phyloP scores from a whole-genome alignment of 768 basidiomycete species.

The Mycena alexandri region DNA sequence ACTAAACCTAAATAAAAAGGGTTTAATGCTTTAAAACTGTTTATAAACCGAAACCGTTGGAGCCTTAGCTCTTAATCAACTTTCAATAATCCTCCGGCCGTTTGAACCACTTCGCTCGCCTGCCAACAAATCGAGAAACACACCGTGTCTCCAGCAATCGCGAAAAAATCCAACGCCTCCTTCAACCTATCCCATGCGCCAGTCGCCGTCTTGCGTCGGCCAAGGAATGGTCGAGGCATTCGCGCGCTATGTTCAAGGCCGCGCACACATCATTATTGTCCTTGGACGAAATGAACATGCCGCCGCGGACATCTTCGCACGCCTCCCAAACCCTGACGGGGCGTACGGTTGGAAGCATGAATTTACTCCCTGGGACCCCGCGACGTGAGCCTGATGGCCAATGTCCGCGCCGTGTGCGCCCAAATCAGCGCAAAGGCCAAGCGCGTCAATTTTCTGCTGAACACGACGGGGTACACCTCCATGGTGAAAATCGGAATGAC shows the following conservation, averaged over 20 bases:
- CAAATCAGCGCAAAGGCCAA: conserved; percentile 30
- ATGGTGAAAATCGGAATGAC: conserved; percentile 30
- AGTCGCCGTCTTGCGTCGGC: too few relatives aligned
- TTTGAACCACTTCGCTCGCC: too few relatives aligned
- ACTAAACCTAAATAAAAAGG: too few relatives aligned
- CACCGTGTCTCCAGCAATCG: too few relatives aligned
- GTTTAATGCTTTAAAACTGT: too few relatives aligned
- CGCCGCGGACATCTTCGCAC: conserved; percentile 47
- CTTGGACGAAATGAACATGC: conserved; percentile 51
- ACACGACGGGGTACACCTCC: conserved; percentile 33
- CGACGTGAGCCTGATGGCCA: conserved; percentile 40
- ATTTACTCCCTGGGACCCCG: conserved; percentile 52
- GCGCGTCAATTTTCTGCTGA: conserved; percentile 52
- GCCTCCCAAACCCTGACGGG: conserved; percentile 36
- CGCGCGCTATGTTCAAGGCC: conserved; percentile 49
- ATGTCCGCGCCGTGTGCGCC: conserved; percentile 2
- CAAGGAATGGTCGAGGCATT: conserved; percentile 47
- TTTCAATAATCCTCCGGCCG: too few relatives aligned
- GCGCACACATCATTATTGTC: conserved; percentile 54
- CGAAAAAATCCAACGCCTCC: too few relatives aligned
- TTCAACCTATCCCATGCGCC: too few relatives aligned
- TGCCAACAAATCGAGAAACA: too few relatives aligned
- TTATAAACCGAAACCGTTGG: too few relatives aligned
- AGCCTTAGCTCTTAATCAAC: too few relatives aligned
- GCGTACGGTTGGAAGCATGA: conserved; percentile 34